phyloP scores from a whole-genome alignment of 768 basidiomycete genomes.

The Pleurotus tuoliensis region DNA sequence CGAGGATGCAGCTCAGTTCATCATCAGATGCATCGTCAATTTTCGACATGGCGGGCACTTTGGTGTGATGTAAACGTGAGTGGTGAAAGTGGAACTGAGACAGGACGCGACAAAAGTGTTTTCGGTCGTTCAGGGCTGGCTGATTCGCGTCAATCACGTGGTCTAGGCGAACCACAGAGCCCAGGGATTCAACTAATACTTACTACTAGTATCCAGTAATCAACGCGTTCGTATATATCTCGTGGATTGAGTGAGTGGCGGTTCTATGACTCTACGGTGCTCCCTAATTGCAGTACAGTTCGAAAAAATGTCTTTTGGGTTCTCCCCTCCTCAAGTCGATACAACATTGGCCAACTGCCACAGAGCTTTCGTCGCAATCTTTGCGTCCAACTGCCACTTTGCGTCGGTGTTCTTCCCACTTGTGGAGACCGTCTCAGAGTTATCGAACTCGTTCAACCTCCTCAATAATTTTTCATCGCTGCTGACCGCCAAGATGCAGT shows the following conservation, averaged over 20 bases:
- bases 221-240: no score
- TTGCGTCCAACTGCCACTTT: conserved; percentile 54
- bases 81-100: background rate
- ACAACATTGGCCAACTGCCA: conserved; percentile 18
- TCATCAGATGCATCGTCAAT: background rate
- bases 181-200: no score
- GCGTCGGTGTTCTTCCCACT: conserved; percentile 77
- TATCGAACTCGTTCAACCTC: conserved; percentile 70
- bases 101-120: background rate
- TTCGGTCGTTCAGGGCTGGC: conserved; percentile 5
- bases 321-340: background rate
- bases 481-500: conserved; percentile 31
- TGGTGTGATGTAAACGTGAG: background rate
- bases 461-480: conserved; percentile 77
- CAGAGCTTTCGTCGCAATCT: conserved; percentile 23
- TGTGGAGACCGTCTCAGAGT: conserved; percentile 68
- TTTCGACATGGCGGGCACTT: background rate
- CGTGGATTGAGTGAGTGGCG: no score
- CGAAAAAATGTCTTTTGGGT: no score
- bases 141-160: conserved; percentile 2
- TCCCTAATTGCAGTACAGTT: no score
- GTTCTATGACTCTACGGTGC: no score
- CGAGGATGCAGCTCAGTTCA: conserved; percentile 5
- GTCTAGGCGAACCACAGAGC: no score
- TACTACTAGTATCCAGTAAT: no score